Conservation (phyloP, 2,329 filamentous ascomycete genomes). For the Fusarium tjaetaba region DNA sequence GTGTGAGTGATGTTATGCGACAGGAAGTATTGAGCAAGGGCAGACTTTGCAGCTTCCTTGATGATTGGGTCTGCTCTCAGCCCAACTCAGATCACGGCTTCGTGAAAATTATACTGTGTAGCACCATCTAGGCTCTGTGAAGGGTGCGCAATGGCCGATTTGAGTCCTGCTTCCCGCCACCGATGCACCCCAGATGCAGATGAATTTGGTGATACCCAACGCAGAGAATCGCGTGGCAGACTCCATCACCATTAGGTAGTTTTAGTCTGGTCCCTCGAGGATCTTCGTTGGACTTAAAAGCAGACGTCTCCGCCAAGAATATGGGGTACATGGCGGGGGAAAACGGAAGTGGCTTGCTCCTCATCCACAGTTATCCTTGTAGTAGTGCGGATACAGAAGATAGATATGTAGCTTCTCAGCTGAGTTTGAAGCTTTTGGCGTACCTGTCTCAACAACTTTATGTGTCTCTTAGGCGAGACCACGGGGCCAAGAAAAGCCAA, state of each 20-base stretch:
- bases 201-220: conserved; percentile 9
- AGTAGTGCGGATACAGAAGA: neutral
- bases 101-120: conserved; percentile 3
- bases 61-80: conserved; percentile 12
- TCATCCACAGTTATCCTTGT: conserved; percentile 3
- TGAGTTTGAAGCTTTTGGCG: neutral
- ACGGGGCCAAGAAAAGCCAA: conserved; percentile 3
- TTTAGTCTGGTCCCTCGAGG: conserved; percentile 5
- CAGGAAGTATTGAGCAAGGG: conserved; percentile 7
- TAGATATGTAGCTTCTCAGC: neutral
- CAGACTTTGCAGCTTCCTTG: neutral
- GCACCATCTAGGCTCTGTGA: neutral
- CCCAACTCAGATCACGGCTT: conserved; percentile 3
- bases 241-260: conserved; percentile 3
- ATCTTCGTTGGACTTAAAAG: neutral
- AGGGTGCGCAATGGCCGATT: conserved; percentile 11
- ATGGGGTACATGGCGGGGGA: conserved; percentile 34
- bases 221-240: neutral
- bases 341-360: conserved; percentile 28
- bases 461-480: neutral
- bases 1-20: neutral
- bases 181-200: conserved; percentile 1
- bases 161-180: neutral
- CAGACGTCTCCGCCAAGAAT: conserved; percentile 29
- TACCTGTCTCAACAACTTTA: neutral